Conservation (phyloP, 106 monocot species). For the Phalaenopsis equestris region DNA sequence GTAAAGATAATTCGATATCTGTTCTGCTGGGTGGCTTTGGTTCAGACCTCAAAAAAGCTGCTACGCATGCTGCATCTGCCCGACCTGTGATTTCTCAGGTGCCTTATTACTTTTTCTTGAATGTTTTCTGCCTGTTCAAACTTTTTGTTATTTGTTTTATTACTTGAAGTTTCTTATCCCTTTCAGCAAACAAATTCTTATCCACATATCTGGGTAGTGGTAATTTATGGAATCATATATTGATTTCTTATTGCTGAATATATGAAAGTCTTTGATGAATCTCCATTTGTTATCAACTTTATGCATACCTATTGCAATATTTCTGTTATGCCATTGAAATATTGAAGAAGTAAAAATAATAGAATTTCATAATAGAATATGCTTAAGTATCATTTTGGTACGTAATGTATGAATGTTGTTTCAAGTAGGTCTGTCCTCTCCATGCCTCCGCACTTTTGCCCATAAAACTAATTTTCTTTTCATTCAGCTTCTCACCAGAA, state of each 20-base stretch:
- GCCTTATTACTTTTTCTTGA: not conserved
- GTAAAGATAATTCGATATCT: conserved; percentile 62
- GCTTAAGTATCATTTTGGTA: too few relatives aligned
- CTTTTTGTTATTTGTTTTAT: not conserved
- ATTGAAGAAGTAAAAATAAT: too few relatives aligned
- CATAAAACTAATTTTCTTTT: too few relatives aligned
- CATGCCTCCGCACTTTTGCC: too few relatives aligned
- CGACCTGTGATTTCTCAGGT: conserved; percentile 85
- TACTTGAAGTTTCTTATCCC: not conserved
- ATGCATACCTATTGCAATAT: not conserved
- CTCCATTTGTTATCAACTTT: not conserved
- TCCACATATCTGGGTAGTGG: not conserved
- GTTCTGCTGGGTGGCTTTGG: conserved; percentile 87
- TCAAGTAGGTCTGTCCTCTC: too few relatives aligned
- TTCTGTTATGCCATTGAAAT: not conserved
- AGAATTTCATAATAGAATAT: too few relatives aligned
- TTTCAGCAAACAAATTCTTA: not conserved
- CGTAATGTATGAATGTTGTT: too few relatives aligned
- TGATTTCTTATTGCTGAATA: not conserved
- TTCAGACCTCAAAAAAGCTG: conserved; percentile 62
- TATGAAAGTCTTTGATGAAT: not conserved
- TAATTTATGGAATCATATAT: not conserved
- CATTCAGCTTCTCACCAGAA: too few relatives aligned
- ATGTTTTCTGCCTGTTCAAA: not conserved
- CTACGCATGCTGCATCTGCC: conserved; percentile 72